These are phyloP conservation scores for Globisporangium apiculatum DNA, from an alignment of 352 stramenopile species.

Conservation along the genomic window DNA sequence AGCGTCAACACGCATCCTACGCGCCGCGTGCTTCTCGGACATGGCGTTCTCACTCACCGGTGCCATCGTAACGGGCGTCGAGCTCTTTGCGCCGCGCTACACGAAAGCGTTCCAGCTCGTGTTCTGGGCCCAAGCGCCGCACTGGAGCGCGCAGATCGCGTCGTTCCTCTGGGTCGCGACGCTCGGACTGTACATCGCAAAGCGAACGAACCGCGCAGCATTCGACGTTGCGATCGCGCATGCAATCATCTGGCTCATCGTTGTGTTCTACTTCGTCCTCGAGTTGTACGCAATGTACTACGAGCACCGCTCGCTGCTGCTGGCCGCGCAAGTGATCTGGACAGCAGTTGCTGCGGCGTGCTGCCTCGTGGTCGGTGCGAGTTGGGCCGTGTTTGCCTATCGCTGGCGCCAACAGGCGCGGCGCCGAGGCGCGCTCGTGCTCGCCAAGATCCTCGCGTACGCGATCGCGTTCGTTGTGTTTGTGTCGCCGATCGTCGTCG, in stretches of 20 bases:
- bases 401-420: conserved; percentile 37
- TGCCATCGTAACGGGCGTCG: conserved; percentile 40
- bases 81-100: conserved; percentile 29
- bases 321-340: conserved; percentile 67
- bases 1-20: conserved; percentile 54
- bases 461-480: conserved; percentile 69
- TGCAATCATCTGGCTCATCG: conserved; percentile 68
- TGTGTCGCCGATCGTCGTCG: conserved; percentile 62
- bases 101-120: conserved; percentile 42
- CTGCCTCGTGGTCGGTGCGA: conserved; percentile 50
- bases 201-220: conserved; percentile 31
- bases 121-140: conserved; percentile 64
- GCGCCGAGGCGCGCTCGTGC: conserved; percentile 48
- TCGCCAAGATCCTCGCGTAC: conserved; percentile 76
- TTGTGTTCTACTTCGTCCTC: conserved; percentile 71
- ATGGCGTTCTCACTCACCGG: conserved; percentile 64
- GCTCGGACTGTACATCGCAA: conserved; percentile 72
- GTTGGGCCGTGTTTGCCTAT: conserved; percentile 51
- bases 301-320: conserved; percentile 24
- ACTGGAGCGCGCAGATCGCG: conserved; percentile 71
- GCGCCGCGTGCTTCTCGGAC: conserved; percentile 65
- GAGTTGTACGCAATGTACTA: conserved; percentile 70
- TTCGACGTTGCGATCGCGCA: conserved; percentile 77
- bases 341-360: conserved; percentile 50
- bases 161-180: conserved; percentile 76